These are phyloP conservation scores for Fomitiporia mediterranea DNA, from an alignment of 1,284 basidiomycete species.

Conservation along the genomic window DNA sequence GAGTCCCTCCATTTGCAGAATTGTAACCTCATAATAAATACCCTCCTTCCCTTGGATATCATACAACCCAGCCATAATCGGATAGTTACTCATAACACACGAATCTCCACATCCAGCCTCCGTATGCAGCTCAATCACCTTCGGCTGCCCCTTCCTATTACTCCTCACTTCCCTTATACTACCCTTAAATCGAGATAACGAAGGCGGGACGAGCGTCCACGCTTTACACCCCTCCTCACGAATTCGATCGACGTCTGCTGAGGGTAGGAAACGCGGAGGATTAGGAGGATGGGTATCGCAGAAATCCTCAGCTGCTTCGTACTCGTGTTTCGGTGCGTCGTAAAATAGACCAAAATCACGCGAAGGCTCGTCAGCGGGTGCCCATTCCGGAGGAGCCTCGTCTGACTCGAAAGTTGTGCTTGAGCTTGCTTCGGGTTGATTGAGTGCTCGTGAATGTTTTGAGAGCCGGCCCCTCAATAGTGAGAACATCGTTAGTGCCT, in stretches of 20 bases:
- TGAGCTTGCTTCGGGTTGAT: not conserved
- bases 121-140: conserved; percentile 38
- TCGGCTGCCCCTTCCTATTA: conserved; percentile 34
- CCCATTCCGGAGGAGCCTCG: conserved; percentile 42
- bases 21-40: conserved; percentile 57
- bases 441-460: not conserved
- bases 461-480: too few species aligned
- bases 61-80: conserved; percentile 56
- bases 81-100: conserved; percentile 57
- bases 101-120: conserved; percentile 40
- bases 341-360: conserved; percentile 43
- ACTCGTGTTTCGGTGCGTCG: conserved; percentile 54
- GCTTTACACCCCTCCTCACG: conserved; percentile 39
- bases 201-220: conserved; percentile 46
- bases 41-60: conserved; percentile 48
- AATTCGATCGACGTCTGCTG: conserved; percentile 45
- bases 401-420: not conserved
- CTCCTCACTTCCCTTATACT: conserved; percentile 28
- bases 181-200: conserved; percentile 36
- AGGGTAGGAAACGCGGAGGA: conserved; percentile 43
- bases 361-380: conserved; percentile 43
- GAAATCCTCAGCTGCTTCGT: conserved; percentile 44
- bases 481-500: too few species aligned
- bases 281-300: conserved; percentile 38
- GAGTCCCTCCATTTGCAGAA: conserved; percentile 51